Conservation (phyloP, 192 early-diverging fungal species). For the Haplosporangium gracile region DNA sequence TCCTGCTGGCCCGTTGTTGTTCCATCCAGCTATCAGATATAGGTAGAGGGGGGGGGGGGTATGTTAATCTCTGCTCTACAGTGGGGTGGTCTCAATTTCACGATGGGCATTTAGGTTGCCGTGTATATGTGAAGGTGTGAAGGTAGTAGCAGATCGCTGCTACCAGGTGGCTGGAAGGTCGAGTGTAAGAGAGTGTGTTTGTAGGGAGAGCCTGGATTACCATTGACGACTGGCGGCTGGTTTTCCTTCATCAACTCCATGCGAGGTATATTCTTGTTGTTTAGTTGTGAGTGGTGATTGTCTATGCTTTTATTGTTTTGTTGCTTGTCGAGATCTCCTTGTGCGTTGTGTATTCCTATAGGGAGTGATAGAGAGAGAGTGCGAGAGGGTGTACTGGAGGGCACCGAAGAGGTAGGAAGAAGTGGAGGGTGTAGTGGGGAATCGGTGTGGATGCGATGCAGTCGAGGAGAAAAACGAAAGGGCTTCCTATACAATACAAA, state of each 20-base stretch:
- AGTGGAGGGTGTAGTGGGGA: too few species aligned
- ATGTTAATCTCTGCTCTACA: not conserved
- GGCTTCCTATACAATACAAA: too few species aligned
- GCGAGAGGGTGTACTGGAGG: too few species aligned
- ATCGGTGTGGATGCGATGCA: too few species aligned
- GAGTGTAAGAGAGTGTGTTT: not conserved
- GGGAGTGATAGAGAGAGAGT: not conserved
- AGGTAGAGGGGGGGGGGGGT: not conserved
- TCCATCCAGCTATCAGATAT: slow-evolving; percentile 25
- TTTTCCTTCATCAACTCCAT: slow-evolving; percentile 55
- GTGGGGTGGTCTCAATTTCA: not conserved
- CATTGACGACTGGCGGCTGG: slow-evolving; percentile 19
- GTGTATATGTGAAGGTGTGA: not conserved
- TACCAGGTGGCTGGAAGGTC: not conserved
- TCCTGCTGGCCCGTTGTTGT: slow-evolving; percentile 19
- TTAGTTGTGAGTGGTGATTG: not conserved
- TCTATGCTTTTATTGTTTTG: not conserved
- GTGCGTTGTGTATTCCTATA: not conserved
- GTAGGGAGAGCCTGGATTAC: not conserved
- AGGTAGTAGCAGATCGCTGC: not conserved
- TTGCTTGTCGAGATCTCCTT: not conserved
- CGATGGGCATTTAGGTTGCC: not conserved
- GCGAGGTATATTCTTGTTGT: not conserved
- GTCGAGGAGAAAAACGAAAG: too few species aligned
- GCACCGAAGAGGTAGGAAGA: too few species aligned